Evolutionary conservation across 1,139 yeast species (phyloP), one percentile per base, ranked within the genome.

Genomic region (Petasospora rhodanensis): DNA sequence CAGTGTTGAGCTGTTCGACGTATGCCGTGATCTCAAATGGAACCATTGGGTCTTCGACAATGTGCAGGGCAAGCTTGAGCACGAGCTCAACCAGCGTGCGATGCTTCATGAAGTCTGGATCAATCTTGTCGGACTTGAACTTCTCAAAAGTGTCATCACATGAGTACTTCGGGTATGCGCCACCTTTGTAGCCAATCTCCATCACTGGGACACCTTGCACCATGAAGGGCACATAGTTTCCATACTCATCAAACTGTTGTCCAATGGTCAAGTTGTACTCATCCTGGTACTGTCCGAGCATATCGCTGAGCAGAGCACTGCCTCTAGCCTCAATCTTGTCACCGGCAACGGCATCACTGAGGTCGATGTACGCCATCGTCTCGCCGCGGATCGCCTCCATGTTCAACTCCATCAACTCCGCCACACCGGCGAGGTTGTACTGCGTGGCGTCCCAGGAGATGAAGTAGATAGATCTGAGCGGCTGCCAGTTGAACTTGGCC

Each of bases 361-460:
- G 64, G 52, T 91, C 95, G 40, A 91, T 69, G 48, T 84, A 84
- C 0, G 85, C 70, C 47, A 74, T 78, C 0, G 85, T 84, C 43
- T 80, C 79, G 29, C 73, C 66, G 38, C 68, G 61, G 22, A 86
- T 61, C 26, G 66, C 67, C 15, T 71, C 70, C 16, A 65, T 58
- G 41, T 74, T 71, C 24, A 67, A 64, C 48, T 83, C 86, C 6
- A 81, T 70, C 76, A 91, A 79, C 50, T 83, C 93, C 0, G 93
- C 70, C 24, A 87, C 70, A 0, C 98, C 98, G 0, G 93, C 95
- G 47, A 73, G 62, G 51, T 87, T 89, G 51, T 82, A 87, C 41
- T 81, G 79, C 0, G 83, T 67, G 1, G 85, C 96, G 49, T 89
- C 96, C 67, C 86, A 87, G 2, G 96, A 85, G 0, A 79, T 76